phyloP scores from a whole-genome alignment of 805 yeast species.

The Novakomyces olei region DNA sequence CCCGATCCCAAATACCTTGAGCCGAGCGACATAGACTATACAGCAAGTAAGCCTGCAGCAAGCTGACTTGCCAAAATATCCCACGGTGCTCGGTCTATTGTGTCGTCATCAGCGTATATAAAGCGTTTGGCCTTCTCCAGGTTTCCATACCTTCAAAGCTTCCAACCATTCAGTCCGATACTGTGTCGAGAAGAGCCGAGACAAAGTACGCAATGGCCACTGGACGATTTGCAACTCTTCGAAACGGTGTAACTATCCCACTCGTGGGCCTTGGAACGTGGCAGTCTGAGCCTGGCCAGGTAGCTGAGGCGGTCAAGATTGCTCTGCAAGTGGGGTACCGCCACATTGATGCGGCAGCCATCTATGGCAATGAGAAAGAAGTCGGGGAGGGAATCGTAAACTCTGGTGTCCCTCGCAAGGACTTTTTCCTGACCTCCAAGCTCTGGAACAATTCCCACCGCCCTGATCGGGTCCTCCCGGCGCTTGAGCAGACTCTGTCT shows the following conservation, averaged over 20 bases:
- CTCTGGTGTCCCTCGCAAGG: constrained; percentile 29
- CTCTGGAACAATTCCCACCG: constrained; percentile 18
- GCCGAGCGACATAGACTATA: too few species aligned
- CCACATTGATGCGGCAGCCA: constrained; percentile 56
- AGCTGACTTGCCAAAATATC: too few species aligned
- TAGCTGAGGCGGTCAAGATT: constrained; percentile 29
- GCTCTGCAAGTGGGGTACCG: constrained; percentile 47
- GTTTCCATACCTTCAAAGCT: too few species aligned
- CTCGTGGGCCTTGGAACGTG: constrained; percentile 53
- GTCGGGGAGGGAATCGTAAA: constrained; percentile 26
- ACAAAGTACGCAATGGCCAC: too few species aligned
- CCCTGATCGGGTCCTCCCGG: constrained; percentile 20
- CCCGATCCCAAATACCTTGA: too few species aligned
- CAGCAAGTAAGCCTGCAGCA: too few species aligned
- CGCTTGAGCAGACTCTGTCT: constrained; percentile 34
- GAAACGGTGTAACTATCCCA: constrained; percentile 39
- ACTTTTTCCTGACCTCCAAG: constrained; percentile 24
- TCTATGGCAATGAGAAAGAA: constrained; percentile 43
- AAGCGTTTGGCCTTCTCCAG: too few species aligned
- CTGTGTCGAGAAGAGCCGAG: too few species aligned
- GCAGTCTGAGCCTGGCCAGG: constrained; percentile 27
- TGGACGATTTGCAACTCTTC: too few species aligned
- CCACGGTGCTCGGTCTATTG: too few species aligned
- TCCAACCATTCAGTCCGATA: too few species aligned
- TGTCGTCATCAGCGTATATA: too few species aligned